These are phyloP conservation scores for Colletotrichum aenigma DNA, from an alignment of 2,329 filamentous ascomycete genomes.

Conservation along the genomic window DNA sequence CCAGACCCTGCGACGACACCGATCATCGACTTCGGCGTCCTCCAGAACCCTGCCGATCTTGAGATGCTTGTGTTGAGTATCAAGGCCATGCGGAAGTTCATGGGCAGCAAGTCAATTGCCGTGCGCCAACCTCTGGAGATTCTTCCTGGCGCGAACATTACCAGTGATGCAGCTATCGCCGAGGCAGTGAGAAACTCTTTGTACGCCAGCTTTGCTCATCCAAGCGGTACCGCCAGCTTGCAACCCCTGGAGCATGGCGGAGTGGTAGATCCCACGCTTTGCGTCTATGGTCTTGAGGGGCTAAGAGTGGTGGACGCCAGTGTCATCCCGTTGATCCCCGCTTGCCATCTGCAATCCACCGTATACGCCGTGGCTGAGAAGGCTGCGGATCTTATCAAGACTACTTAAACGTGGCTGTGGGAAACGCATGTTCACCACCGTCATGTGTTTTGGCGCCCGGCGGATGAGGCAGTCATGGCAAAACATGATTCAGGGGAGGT, in stretches of 20 bases:
- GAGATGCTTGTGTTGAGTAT: slow-evolving; percentile 31
- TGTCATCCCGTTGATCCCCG: slow-evolving; percentile 32
- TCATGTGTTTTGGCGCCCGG: not conserved
- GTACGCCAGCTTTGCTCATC: slow-evolving; percentile 34
- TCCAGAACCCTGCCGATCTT: slow-evolving; percentile 41
- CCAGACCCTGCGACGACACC: slow-evolving; percentile 35
- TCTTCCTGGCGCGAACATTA: not conserved
- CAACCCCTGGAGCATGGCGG: slow-evolving; percentile 42
- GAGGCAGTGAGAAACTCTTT: not conserved
- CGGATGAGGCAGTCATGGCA: not conserved
- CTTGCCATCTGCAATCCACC: slow-evolving; percentile 35
- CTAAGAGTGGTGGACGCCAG: slow-evolving; percentile 33
- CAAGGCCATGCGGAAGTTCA: slow-evolving; percentile 37
- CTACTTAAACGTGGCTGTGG: not conserved
- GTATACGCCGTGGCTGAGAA: slow-evolving; percentile 40
- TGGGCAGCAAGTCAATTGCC: not conserved
- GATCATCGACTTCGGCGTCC: slow-evolving; percentile 41
- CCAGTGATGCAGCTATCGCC: not conserved
- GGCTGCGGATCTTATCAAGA: slow-evolving; percentile 16
- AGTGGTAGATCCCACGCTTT: slow-evolving; percentile 32
- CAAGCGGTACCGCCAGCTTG: slow-evolving; percentile 53
- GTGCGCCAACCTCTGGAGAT: not conserved
- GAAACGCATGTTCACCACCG: not conserved
- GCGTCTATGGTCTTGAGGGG: slow-evolving; percentile 30
- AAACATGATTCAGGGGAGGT: not conserved